These are phyloP conservation scores for Aspergillus pseudotamarii DNA, from an alignment of 2,329 filamentous ascomycete genomes.

Conservation along the genomic window DNA sequence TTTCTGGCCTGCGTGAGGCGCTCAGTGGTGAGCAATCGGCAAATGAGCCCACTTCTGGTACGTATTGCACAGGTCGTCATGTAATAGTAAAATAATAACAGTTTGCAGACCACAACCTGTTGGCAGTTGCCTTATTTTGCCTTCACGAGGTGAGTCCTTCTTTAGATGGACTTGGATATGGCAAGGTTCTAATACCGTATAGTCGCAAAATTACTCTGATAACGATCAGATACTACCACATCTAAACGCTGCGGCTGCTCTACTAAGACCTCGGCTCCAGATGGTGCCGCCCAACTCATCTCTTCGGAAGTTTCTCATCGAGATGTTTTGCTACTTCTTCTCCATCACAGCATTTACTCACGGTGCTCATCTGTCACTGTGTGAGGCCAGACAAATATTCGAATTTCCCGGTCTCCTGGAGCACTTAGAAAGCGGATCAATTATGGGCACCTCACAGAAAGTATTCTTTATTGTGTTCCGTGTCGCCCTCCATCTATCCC, in stretches of 20 bases:
- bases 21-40: not conserved
- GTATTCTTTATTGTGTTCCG: conserved; percentile 11
- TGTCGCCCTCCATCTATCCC: not conserved
- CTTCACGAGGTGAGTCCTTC: conserved; percentile 6
- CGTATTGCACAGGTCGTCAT: not conserved
- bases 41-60: not conserved
- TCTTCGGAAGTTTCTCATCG: conserved; percentile 2
- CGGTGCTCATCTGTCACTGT: not conserved
- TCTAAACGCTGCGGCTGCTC: conserved; percentile 12
- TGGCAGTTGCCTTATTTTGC: conserved; percentile 10
- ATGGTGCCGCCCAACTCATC: not conserved
- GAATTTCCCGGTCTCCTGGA: not conserved
- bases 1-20: conserved; percentile 2
- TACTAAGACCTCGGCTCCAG: conserved; percentile 4
- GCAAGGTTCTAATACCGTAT: not conserved
- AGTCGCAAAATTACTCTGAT: conserved; percentile 11
- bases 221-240: conserved; percentile 10
- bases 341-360: conserved; percentile 9
- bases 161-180: fast-evolving
- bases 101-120: conserved; percentile 6
- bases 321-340: conserved; percentile 16
- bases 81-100: not conserved
- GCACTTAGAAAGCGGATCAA: not conserved
- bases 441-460: conserved; percentile 9
- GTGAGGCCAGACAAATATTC: conserved; percentile 2